Percentiles rank a stretch among this genome's conserved stretches.
Evolutionary conservation across 163 green algal genomes (phyloP).

Genomic region (Scenedesmus sp.): DNA sequence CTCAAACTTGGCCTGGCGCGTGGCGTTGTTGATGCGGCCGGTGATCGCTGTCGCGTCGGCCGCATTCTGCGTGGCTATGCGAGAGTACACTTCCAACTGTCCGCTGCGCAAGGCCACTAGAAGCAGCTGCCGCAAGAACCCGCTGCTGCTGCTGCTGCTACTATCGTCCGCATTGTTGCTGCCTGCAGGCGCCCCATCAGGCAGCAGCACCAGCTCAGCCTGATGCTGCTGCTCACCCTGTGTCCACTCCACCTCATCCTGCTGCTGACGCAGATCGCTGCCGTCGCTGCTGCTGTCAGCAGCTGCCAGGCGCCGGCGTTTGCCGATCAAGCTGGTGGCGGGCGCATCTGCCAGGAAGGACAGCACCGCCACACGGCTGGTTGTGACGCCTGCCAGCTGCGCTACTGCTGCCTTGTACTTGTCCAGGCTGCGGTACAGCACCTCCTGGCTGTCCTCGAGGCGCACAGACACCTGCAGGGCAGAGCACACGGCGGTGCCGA

Average conservation of each 20-base stretch:
- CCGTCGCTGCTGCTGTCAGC: background rate
- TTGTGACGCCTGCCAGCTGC: constrained; percentile 50
- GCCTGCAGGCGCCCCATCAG: background rate
- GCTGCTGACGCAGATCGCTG: background rate
- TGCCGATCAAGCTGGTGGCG: constrained; percentile 45
- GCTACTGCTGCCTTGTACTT: constrained; percentile 53
- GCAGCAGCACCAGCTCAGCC: background rate
- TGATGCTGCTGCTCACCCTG: constrained; percentile 10
- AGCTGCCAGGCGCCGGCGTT: background rate
- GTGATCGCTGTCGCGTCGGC: constrained; percentile 35
- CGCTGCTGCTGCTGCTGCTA: background rate
- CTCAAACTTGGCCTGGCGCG: constrained; percentile 42
- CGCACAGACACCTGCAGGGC: constrained; percentile 26
- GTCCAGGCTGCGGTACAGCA: constrained; percentile 45
- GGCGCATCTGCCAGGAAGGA: constrained; percentile 45
- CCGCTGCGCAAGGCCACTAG: background rate
- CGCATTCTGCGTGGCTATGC: constrained; percentile 34
- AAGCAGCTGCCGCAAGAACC: background rate
- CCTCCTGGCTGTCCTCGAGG: constrained; percentile 41
- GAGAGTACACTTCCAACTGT: constrained; percentile 42
- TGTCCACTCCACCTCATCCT: background rate
- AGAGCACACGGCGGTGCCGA: background rate
- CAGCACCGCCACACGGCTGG: constrained; percentile 48
- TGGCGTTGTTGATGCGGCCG: constrained; percentile 36
- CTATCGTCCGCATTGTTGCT: background rate